phyloP scores from a whole-genome alignment of 148 eudicot genomes.

The Camellia sinensis region DNA sequence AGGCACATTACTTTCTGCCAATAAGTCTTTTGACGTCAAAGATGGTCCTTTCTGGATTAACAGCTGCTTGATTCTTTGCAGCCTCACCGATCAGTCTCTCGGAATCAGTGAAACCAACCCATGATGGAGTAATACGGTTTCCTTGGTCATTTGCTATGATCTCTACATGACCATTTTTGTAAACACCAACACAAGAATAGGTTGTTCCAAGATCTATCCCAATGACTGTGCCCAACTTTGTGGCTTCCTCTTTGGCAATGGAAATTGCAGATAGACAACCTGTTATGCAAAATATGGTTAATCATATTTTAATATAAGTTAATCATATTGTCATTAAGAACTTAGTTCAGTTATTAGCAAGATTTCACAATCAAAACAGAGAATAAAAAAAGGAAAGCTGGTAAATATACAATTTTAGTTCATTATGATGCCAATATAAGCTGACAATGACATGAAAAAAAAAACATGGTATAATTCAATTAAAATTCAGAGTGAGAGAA shows the following conservation, averaged over 20 bases:
- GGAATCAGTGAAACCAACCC: conserved; percentile 35
- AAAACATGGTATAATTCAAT: no score
- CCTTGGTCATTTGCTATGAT: conserved; percentile 50
- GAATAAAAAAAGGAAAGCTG: no score
- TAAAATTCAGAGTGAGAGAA: no score
- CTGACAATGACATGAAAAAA: no score
- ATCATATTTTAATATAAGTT: background rate
- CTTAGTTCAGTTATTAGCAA: background rate
- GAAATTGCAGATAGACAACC: conserved; percentile 43
- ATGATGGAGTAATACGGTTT: conserved; percentile 44
- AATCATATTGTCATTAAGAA: background rate
- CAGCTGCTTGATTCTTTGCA: conserved; percentile 40
- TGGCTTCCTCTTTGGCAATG: conserved; percentile 41
- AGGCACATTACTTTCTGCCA: conserved; percentile 30
- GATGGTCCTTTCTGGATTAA: conserved; percentile 31
- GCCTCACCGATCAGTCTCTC: conserved; percentile 42
- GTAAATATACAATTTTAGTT: no score
- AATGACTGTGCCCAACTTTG: conserved; percentile 37
- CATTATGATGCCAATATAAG: no score
- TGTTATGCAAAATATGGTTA: background rate
- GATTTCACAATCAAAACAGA: background rate
- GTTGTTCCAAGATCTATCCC: conserved; percentile 46
- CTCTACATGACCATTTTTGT: conserved; percentile 40
- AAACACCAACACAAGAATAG: conserved; percentile 46
- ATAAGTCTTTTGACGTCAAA: conserved; percentile 42